A percentile compares a stretch with the other conserved stretches of the same genome.
These are phyloP conservation scores for Castanea mollissima DNA, from an alignment of 306 rosid genomes.

Conservation along the genomic window DNA sequence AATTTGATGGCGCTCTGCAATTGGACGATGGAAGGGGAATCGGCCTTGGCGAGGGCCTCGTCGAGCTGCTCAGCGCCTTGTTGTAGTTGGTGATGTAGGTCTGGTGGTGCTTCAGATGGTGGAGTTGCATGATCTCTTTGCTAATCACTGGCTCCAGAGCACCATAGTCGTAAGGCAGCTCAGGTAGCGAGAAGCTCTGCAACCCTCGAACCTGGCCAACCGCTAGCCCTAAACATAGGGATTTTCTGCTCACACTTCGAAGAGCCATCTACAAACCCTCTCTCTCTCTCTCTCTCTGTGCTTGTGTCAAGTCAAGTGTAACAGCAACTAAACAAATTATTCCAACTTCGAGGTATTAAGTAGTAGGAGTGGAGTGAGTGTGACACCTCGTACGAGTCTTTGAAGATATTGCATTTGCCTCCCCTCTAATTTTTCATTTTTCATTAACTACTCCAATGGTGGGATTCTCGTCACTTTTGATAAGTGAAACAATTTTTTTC, in stretches of 20 bases:
- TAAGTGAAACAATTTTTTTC: too few species aligned
- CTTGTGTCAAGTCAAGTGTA: too few species aligned
- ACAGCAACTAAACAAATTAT: too few species aligned
- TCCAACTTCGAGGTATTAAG: too few species aligned
- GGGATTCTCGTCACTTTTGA: too few species aligned
- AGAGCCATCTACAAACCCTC: slow-evolving; percentile 4
- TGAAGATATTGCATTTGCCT: too few species aligned
- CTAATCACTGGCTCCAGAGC: slow-evolving; percentile 55
- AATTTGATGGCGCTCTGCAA: slow-evolving; percentile 50
- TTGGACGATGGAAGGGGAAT: slow-evolving; percentile 23
- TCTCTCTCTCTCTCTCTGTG: too few species aligned
- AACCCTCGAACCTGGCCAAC: slow-evolving; percentile 23
- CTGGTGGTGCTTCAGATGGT: slow-evolving; percentile 58
- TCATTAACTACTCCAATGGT: too few species aligned
- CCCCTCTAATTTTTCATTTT: too few species aligned
- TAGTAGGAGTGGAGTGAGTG: too few species aligned
- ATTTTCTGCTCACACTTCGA: slow-evolving; percentile 26
- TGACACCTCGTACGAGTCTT: too few species aligned
- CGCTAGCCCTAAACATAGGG: slow-evolving; percentile 8
- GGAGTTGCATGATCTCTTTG: slow-evolving; percentile 51
- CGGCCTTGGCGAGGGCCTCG: slow-evolving; percentile 40
- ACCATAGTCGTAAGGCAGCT: slow-evolving; percentile 55
- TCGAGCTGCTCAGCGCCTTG: slow-evolving; percentile 53
- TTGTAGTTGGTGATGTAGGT: slow-evolving; percentile 59
- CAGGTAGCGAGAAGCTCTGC: slow-evolving; percentile 50